A percentile compares a stretch with the other conserved stretches of the same genome.
Conservation (phyloP, 2,329 filamentous ascomycete genomes). For the Metarhizium rileyi region DNA sequence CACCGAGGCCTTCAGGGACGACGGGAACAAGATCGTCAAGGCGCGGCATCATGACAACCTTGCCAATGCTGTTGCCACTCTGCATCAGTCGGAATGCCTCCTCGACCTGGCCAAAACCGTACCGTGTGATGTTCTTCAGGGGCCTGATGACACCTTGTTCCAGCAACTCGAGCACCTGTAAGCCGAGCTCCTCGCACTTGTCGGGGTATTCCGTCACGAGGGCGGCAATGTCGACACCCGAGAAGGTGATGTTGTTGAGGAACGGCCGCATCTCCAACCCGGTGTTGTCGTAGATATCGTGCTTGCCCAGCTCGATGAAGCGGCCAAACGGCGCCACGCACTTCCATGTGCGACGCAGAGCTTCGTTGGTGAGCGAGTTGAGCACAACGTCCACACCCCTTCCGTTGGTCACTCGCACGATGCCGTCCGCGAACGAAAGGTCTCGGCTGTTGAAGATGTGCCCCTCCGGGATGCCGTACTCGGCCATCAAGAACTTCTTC, state of each 20-base stretch:
- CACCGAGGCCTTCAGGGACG: background rate
- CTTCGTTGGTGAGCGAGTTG: constrained; percentile 33
- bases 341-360: constrained; percentile 30
- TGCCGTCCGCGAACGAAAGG: constrained; percentile 11
- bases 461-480: background rate
- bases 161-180: constrained; percentile 26
- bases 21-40: constrained; percentile 24
- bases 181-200: constrained; percentile 27
- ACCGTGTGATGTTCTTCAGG: background rate
- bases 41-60: constrained; percentile 27
- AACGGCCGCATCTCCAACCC: constrained; percentile 37
- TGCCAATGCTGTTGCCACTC: background rate
- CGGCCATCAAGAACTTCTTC: background rate
- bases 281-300: constrained; percentile 27
- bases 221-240: constrained; percentile 33
- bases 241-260: constrained; percentile 34
- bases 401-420: constrained; percentile 23
- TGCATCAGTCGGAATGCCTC: constrained; percentile 11
- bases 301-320: constrained; percentile 33
- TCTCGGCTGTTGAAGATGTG: constrained; percentile 10
- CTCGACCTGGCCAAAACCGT: constrained; percentile 2
- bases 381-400: constrained; percentile 62
- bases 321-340: constrained; percentile 34
- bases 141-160: constrained; percentile 21
- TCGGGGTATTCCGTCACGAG: constrained; percentile 30